Base-by-base conservation (phyloP, 2,329 filamentous ascomycete genomes). In the Microdochium bolleyi region DNA sequence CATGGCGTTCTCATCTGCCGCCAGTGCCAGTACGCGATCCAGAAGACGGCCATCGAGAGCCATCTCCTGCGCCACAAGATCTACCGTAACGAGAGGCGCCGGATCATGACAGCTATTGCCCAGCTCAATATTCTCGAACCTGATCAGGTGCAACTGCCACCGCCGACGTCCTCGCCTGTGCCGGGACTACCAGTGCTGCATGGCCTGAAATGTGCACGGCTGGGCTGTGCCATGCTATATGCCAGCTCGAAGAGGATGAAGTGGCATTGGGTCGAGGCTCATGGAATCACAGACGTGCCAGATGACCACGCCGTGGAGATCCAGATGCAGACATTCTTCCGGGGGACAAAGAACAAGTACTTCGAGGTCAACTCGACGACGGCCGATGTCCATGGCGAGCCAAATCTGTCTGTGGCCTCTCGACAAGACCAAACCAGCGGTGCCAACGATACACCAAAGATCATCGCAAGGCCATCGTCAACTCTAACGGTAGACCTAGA, bases 51-150 rank as follows among this genome's bases (percentile, higher is more conserved):
- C 1, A 22, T 70, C n/a, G 54, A 58, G 49, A 69, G 66, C 54
- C 67, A 70, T 48, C 55, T 70, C 24, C 64, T 70, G 9, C 60
- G 66, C 32, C 67, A 70, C 56, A 69, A 68, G 52, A 66, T 70
- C 44, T 70, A 69, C 52, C 65, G 67, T 30, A 57, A 58, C 9
- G 61, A 67, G 41, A 57, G 65, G 54, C 61, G 64, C 49, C 51
- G 46, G 5, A 51, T 69, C 21, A 50, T 70, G 11, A 48, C 52
- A 8, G 54, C 54, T 11, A 60, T 68, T 19, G 50, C 61, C 41
- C 53, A 58, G 48, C 55, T 67, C 19, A 48, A 63, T 7, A 55
- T 70, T 19, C 37, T 61, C 7, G 65, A 69, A 37, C 66, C 67
- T 10, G 59, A 68, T 13, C 52, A 64, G 27, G 66, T 69, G 1